phyloP scores from a whole-genome alignment of 2,329 filamentous ascomycete genomes.

The Claviceps lovelessii region DNA sequence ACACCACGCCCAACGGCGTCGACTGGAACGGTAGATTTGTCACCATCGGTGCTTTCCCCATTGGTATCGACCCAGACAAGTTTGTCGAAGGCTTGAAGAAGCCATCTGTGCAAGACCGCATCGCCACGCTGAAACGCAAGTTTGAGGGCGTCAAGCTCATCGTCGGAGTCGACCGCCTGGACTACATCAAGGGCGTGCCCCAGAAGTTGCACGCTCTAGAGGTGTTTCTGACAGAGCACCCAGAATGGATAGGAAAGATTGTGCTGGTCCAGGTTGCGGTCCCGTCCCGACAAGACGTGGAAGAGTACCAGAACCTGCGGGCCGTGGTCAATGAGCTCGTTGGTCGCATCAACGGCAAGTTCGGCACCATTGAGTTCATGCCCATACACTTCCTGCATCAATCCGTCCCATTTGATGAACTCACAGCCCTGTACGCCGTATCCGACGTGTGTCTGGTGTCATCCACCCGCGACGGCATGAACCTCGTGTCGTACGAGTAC shows the following conservation, averaged over 20 bases:
- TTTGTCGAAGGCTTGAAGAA: conserved; percentile 81
- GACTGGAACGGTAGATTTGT: conserved; percentile 81
- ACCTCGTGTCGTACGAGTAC: conserved; percentile 95
- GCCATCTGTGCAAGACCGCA: conserved; percentile 74
- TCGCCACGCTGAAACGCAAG: conserved; percentile 70
- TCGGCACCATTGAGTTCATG: conserved; percentile 96
- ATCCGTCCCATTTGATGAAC: conserved; percentile 85
- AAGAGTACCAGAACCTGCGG: conserved; percentile 92
- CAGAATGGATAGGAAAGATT: conserved; percentile 95
- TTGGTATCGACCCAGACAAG: conserved; percentile 94
- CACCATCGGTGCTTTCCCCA: conserved; percentile 88
- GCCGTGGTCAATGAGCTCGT: conserved; percentile 95
- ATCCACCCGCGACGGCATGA: conserved; percentile 97
- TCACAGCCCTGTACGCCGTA: conserved; percentile 83
- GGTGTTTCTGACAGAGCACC: conserved; percentile 91
- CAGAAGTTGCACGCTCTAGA: conserved; percentile 95
- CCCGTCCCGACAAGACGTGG: conserved; percentile 85
- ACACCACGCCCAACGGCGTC: conserved; percentile 84
- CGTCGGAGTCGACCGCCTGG: conserved; percentile 87
- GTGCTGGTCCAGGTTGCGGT: conserved; percentile 93
- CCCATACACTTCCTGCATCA: conserved; percentile 98
- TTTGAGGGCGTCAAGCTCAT: conserved; percentile 95
- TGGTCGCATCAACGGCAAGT: conserved; percentile 91
- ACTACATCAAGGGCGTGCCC: conserved; percentile 98
- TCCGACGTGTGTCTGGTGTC: conserved; percentile 87